Evolutionary conservation across 805 yeast species (phyloP).

Genomic region (Komagataella ulmi): DNA sequence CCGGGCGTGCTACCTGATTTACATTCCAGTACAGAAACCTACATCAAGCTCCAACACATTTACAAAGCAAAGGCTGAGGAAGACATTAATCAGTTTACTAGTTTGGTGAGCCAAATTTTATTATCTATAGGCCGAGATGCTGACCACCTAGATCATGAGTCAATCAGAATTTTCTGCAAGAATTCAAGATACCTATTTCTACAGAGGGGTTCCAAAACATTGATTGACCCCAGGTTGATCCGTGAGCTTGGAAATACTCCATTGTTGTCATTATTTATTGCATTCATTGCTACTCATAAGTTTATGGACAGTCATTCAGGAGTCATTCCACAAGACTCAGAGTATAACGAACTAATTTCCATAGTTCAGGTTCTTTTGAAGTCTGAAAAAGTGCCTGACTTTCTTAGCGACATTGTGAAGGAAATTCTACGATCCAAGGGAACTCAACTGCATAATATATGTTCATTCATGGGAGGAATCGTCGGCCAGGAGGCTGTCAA

Average conservation of each 20-base stretch:
- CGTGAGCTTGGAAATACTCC: background rate
- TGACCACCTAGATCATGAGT: slow-evolving; percentile 19
- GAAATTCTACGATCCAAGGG: slow-evolving; percentile 29
- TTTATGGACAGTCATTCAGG: background rate
- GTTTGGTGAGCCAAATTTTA: slow-evolving; percentile 9
- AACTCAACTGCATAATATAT: slow-evolving; percentile 38
- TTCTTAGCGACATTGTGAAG: slow-evolving; percentile 22
- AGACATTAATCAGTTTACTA: slow-evolving; percentile 27
- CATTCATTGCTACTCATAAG: background rate
- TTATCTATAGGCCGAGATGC: slow-evolving; percentile 14
- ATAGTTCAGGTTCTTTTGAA: slow-evolving; percentile 6
- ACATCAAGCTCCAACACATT: slow-evolving; percentile 40
- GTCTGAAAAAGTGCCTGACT: slow-evolving; percentile 17
- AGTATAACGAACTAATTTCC: background rate
- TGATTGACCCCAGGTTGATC: background rate
- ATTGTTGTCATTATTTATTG: background rate
- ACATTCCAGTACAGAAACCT: slow-evolving; percentile 62
- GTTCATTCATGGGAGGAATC: slow-evolving; percentile 72
- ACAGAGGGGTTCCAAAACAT: slow-evolving; percentile 25
- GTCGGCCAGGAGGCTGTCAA: slow-evolving; percentile 79
- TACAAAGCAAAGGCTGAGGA: slow-evolving; percentile 39
- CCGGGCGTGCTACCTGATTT: slow-evolving; percentile 77
- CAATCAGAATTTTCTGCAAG: slow-evolving; percentile 41
- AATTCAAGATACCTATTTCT: slow-evolving; percentile 42
- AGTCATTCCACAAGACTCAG: background rate